phyloP scores from a whole-genome alignment of 108 stramenopile genomes.

The Seminavis robusta region DNA sequence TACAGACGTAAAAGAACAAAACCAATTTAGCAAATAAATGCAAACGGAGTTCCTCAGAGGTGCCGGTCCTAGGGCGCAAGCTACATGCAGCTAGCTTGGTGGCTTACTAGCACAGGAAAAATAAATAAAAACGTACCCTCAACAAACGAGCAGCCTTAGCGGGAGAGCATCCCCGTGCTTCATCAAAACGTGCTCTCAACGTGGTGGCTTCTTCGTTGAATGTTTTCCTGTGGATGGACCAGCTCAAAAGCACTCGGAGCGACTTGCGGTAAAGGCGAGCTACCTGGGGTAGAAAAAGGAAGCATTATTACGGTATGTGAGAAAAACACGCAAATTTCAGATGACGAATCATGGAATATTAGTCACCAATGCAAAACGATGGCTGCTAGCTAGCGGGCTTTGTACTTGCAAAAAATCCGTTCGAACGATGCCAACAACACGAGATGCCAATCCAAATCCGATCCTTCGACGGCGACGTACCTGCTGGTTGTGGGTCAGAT shows the following conservation, averaged over 20 bases:
- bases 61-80: background rate
- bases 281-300: slow-evolving; percentile 37
- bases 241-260: slow-evolving; percentile 67
- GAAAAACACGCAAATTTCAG: background rate
- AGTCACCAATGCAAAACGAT: background rate
- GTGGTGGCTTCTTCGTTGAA: slow-evolving; percentile 83
- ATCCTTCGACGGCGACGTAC: slow-evolving; percentile 32
- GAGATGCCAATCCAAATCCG: background rate
- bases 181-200: slow-evolving; percentile 82
- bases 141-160: slow-evolving; percentile 70
- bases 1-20: slow-evolving; percentile 13
- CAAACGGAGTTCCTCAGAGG: too few species aligned
- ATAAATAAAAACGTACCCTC: slow-evolving; percentile 37
- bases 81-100: background rate
- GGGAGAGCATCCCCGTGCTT: slow-evolving; percentile 53
- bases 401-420: background rate
- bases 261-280: slow-evolving; percentile 80
- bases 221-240: slow-evolving; percentile 89
- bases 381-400: background rate
- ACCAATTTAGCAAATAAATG: background rate
- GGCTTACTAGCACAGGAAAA: background rate
- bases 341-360: background rate
- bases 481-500: slow-evolving; percentile 75
- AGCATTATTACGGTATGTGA: background rate
- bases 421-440: background rate